Base-by-base conservation (phyloP, 495 filamentous ascomycete genomes). In the Trichoderma reesei region DNA sequence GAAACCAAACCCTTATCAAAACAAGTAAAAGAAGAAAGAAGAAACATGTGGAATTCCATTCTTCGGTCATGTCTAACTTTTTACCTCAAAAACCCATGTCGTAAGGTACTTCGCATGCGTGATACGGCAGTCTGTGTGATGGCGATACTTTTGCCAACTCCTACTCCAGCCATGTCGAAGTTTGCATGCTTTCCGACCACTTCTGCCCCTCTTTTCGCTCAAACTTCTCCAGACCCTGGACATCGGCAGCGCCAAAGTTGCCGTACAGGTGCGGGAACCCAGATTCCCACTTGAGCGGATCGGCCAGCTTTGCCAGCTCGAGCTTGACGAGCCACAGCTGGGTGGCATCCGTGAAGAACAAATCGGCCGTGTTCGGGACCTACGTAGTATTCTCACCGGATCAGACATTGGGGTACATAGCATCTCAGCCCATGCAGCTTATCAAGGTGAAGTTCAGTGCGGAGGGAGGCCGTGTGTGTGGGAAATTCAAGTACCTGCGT, bases 221-320 rank as follows among this genome's bases (percentile, higher is more conserved):
- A 61, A 79, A 78, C 36, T 66, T 65, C 63, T 66, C 69, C 2
- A 70, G 62, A 1, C 56, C 64, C 2, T 72, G 72, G 18, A 80
- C 73, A 36, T 81, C 78, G 2, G 67, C 66, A 14, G 63, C 71
- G 16, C 79, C 79, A 66, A 81, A 81, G 59, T 77, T 79, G 41
- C 76, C 76, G 63, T 81, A 78, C 54, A 81, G 65, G 41, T 81
- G 79, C 51, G 78, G 76, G 33, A 76, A 81, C 26, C 77, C 78
- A 37, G 70, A 67, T 56, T 82, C 79, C 80, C 80, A 82, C 41
- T 75, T 80, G 61, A 72, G 64, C 36, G 13, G 44, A 4, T 62
- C 44, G 2, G 69, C 63, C 33, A 76, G 65, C 61, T 67, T 66
- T 41, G 68, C 41, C 4, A 73, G 63, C 56, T 68, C 67, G 6